Percentiles rank a stretch among this genome's conserved stretches.
These are phyloP conservation scores for Anthoceros angustus DNA, from an alignment of 225 moss, liverwort and hornwort species.

Conservation along the genomic window DNA sequence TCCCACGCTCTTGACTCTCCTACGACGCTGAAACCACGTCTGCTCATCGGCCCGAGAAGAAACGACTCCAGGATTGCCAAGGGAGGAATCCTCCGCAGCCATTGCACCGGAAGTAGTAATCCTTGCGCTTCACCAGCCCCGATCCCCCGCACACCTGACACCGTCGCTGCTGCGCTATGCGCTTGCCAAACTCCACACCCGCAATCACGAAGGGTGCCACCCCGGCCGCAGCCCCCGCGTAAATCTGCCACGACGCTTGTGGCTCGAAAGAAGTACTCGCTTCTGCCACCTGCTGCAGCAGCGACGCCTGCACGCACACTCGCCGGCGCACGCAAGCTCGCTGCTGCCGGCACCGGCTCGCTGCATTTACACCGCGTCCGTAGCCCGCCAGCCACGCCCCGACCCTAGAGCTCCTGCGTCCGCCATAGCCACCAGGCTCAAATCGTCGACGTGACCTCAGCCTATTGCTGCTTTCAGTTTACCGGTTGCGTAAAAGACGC, in stretches of 20 bases:
- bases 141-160: constrained; percentile 74
- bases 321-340: too few relatives aligned
- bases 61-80: constrained; percentile 37
- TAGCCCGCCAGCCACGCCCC: too few relatives aligned
- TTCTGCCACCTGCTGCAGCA: constrained; percentile 1
- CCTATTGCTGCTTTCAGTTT: too few relatives aligned
- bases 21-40: too few relatives aligned
- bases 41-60: constrained; percentile 17
- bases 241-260: neutral
- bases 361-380: too few relatives aligned
- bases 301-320: neutral
- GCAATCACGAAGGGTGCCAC: constrained; percentile 83
- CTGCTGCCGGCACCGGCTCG: too few relatives aligned
- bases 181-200: constrained; percentile 86
- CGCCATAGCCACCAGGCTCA: too few relatives aligned
- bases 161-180: constrained; percentile 61
- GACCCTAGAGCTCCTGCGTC: too few relatives aligned
- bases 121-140: constrained; percentile 68
- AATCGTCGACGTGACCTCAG: too few relatives aligned
- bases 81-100: constrained; percentile 49
- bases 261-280: neutral
- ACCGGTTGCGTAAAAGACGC: too few relatives aligned
- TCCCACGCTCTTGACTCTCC: too few relatives aligned
- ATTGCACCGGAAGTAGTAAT: constrained; percentile 55
- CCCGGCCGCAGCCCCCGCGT: constrained; percentile 44